Base-by-base conservation (phyloP, 2,329 filamentous ascomycete genomes). In the Hymenoscyphus salicellus region DNA sequence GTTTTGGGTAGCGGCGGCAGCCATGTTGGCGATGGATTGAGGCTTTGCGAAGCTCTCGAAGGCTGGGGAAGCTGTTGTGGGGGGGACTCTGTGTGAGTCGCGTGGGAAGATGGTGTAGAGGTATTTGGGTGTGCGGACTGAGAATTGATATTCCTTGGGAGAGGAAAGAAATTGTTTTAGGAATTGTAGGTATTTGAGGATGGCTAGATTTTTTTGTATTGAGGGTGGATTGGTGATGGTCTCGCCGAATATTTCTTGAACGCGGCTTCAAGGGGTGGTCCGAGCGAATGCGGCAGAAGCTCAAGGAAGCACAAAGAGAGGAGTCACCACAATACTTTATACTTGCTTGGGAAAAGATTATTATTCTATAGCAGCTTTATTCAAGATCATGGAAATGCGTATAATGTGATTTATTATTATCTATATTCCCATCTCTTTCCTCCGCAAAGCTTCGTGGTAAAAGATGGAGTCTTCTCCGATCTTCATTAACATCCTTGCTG, bases 1-100 rank as follows among this genome's bases (percentile, higher is more conserved):
- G 79, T 89, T 89, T 77, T 86, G 84, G 72, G 86, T 82, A 68
- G 84, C 77, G 70, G 86, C 75, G 62, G 86, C 82, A 77, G 91
- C 84, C 90, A 93, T 90, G 69, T 71, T 74, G 63, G 62, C 59
- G 63, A 43, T 52, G 20, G 32, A 26, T 26, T 38, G 28, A 56
- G 28, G 49, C 20, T 60, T 63, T 23, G 38, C 8, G 49, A 41
- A 58, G 52, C 28, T 60, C 32, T 28, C 26, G 52, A 52, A 60
- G 56, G 28, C 63, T 38, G 69, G 26, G 28, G 55, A 49, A 60
- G 61, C 49, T 66, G 63, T 55, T 38, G 59, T 61, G 57, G 33
- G 62, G 41, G 41, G 36, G 46, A 60, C 63, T 67, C 56, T 59
- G 58, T 59, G 5, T 23, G 58, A 68, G 67, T 63, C 62, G 62